These are phyloP conservation scores for Emericellopsis cladophorae DNA, from an alignment of 2,329 filamentous ascomycete genomes.

Conservation along the genomic window DNA sequence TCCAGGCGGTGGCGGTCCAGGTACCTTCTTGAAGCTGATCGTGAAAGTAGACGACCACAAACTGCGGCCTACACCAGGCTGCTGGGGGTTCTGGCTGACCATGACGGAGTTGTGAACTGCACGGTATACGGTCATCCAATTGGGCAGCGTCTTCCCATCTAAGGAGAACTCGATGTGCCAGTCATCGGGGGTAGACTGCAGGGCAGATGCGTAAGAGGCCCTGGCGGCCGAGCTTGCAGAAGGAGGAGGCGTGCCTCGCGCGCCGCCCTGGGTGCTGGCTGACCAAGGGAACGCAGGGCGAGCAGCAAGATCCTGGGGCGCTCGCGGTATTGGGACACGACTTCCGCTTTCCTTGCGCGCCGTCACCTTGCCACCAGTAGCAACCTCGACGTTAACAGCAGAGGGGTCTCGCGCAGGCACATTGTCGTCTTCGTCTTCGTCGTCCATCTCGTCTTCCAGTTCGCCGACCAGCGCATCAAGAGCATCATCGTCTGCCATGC, in stretches of 20 bases:
- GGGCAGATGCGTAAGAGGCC: slow-evolving; percentile 71
- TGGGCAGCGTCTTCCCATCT: slow-evolving; percentile 69
- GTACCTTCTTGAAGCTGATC: slow-evolving; percentile 80
- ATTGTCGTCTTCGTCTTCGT: slow-evolving; percentile 46
- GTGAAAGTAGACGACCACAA: slow-evolving; percentile 87
- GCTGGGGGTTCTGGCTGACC: slow-evolving; percentile 46
- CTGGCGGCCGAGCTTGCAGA: slow-evolving; percentile 43
- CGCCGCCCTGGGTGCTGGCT: slow-evolving; percentile 13
- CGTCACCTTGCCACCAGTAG: slow-evolving; percentile 74
- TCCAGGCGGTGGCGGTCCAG: slow-evolving; percentile 60
- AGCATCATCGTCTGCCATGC: slow-evolving; percentile 51
- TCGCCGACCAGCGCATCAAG: slow-evolving; percentile 86
- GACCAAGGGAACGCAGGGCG: slow-evolving; percentile 23
- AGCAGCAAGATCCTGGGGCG: slow-evolving; percentile 34
- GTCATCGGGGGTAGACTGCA: slow-evolving; percentile 71
- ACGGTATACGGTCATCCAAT: slow-evolving; percentile 91
- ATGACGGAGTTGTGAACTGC: slow-evolving; percentile 61
- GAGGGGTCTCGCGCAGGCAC: slow-evolving; percentile 49
- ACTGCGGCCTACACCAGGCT: slow-evolving; percentile 33
- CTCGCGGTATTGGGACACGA: slow-evolving; percentile 62
- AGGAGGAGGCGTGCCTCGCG: slow-evolving; percentile 32
- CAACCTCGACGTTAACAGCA: slow-evolving; percentile 85
- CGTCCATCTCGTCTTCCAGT: slow-evolving; percentile 65
- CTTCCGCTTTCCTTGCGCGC: slow-evolving; percentile 89
- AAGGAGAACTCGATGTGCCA: slow-evolving; percentile 97